Percentiles rank a stretch among this genome's conserved stretches.
phyloP scores from a whole-genome alignment of 148 eudicot species.

The Fallopia convolvulus region DNA sequence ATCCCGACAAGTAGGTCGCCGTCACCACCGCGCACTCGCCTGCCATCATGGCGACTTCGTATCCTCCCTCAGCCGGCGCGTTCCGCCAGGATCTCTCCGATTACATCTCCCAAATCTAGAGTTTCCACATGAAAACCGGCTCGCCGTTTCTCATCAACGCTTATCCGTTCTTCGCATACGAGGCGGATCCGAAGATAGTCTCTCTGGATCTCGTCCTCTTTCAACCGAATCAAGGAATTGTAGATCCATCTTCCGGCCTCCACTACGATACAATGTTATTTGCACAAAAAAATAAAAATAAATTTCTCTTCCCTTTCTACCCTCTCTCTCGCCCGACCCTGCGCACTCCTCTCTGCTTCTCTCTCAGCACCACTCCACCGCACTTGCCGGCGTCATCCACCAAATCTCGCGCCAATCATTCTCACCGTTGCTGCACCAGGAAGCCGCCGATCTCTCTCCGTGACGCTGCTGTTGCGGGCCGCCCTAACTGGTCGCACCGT shows the following conservation, averaged over 20 bases:
- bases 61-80: conserved; percentile 16
- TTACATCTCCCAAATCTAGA: neutral
- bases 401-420: no score
- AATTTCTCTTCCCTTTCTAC: no score
- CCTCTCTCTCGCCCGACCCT: no score
- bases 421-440: no score
- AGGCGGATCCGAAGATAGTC: conserved; percentile 6
- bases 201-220: conserved; percentile 13
- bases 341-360: no score
- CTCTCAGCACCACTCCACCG: no score
- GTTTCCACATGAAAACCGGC: conserved; percentile 13
- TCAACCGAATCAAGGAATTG: conserved; percentile 16
- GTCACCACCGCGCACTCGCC: conserved; percentile 16
- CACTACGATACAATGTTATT: conserved; percentile 18
- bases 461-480: no score
- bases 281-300: neutral
- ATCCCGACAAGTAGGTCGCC: conserved; percentile 4
- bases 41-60: conserved; percentile 5
- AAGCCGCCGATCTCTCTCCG: no score
- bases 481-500: no score
- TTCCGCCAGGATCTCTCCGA: conserved; percentile 11
- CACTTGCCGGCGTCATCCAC: no score
- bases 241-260: conserved; percentile 11
- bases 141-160: conserved; percentile 19
- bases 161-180: conserved; percentile 18